These are phyloP conservation scores for Tetrapisispora pingtungensis DNA, from an alignment of 805 yeast genomes.

Conservation along the genomic window DNA sequence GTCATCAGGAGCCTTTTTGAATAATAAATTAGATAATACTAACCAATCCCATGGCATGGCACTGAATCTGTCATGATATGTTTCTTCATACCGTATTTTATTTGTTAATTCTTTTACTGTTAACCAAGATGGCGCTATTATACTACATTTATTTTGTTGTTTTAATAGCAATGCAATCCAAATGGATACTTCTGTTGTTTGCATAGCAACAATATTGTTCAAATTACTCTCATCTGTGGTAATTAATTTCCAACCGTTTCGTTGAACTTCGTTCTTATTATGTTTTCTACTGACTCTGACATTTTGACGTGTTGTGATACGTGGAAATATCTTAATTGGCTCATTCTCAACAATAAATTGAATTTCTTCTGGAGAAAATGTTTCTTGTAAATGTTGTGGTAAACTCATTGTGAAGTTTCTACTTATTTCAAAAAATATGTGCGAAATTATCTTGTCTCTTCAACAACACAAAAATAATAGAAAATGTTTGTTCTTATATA, in stretches of 20 bases:
- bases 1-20: slow-evolving; percentile 68
- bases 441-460: no score
- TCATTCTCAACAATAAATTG: slow-evolving; percentile 82
- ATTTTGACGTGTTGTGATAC: slow-evolving; percentile 31
- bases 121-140: slow-evolving; percentile 83
- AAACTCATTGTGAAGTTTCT: slow-evolving; percentile 55
- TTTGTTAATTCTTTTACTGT: slow-evolving; percentile 42
- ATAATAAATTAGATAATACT: slow-evolving; percentile 60
- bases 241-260: slow-evolving; percentile 19
- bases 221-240: slow-evolving; percentile 31
- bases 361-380: slow-evolving; percentile 67
- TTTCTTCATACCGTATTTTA: slow-evolving; percentile 57
- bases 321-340: slow-evolving; percentile 61
- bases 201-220: slow-evolving; percentile 42
- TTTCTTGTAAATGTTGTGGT: slow-evolving; percentile 42
- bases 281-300: slow-evolving; percentile 1
- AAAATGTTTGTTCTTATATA: no score
- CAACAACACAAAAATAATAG: no score
- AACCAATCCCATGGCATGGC: slow-evolving; percentile 83
- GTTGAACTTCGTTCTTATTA: not conserved
- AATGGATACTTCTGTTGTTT: slow-evolving; percentile 60
- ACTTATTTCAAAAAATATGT: no score
- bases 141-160: slow-evolving; percentile 75
- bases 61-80: slow-evolving; percentile 49
- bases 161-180: slow-evolving; percentile 84